Conservation (phyloP, 202 grass and related monocot species). For the Eragrostis tef region DNA sequence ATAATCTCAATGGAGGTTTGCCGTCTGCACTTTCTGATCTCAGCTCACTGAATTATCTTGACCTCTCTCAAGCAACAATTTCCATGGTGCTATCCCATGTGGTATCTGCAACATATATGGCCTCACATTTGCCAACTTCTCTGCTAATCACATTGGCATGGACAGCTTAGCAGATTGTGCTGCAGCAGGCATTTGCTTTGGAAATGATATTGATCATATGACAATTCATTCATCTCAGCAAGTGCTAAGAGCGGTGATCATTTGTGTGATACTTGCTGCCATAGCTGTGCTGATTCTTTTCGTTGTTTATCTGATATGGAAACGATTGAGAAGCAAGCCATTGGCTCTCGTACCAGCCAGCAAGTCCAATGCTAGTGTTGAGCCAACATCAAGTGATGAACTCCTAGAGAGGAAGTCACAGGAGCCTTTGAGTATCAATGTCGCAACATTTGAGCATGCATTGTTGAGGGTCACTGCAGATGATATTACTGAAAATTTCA, state of each 20-base stretch:
- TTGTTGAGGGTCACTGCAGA: constrained; percentile 78
- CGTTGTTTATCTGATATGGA: constrained; percentile 53
- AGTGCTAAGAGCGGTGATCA: constrained; percentile 42
- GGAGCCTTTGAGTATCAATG: constrained; percentile 89
- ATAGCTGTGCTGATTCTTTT: constrained; percentile 55
- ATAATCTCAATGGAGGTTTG: constrained; percentile 73
- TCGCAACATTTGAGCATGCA: constrained; percentile 89
- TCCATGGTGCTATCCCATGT: constrained; percentile 76
- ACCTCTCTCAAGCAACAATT: constrained; percentile 81
- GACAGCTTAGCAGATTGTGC: constrained; percentile 66
- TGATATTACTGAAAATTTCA: constrained; percentile 95
- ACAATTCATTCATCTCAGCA: constrained; percentile 47
- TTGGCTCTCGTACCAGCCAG: constrained; percentile 50
- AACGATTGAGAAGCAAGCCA: constrained; percentile 52
- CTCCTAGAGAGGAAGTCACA: constrained; percentile 77
- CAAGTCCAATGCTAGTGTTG: constrained; percentile 66
- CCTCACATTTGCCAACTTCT: constrained; percentile 79
- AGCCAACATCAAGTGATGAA: constrained; percentile 81
- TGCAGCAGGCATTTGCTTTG: constrained; percentile 55
- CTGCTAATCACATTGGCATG: constrained; percentile 65
- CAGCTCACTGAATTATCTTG: constrained; percentile 79
- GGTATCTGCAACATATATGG: constrained; percentile 74
- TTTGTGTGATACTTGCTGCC: constrained; percentile 55
- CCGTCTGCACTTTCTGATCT: constrained; percentile 71
- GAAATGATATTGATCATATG: constrained; percentile 45